These are phyloP conservation scores for Aspergillus wentii DNA, from an alignment of 495 filamentous ascomycete species.

Conservation along the genomic window DNA sequence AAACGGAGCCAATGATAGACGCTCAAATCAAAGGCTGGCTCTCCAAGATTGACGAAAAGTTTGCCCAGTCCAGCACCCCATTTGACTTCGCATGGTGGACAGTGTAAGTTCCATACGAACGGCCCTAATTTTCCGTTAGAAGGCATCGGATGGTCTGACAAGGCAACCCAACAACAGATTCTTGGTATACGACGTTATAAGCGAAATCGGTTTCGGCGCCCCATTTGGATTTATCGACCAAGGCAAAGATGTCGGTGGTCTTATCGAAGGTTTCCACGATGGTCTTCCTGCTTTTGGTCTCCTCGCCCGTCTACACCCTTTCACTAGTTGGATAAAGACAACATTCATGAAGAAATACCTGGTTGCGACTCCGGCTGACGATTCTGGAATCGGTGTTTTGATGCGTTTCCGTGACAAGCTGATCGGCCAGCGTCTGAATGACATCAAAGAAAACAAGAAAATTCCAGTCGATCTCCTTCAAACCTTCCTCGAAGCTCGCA, in stretches of 20 bases:
- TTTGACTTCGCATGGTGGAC: conserved; percentile 52
- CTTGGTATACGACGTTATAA: conserved; percentile 61
- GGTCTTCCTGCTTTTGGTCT: conserved; percentile 45
- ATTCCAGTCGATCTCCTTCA: conserved; percentile 21
- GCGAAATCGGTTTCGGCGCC: conserved; percentile 57
- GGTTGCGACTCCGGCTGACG: conserved; percentile 50
- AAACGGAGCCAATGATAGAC: conserved; percentile 51
- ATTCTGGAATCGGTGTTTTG: conserved; percentile 35
- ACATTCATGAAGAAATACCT: conserved; percentile 51
- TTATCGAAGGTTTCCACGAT: conserved; percentile 49
- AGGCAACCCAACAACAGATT: no score
- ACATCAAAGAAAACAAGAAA: conserved; percentile 22
- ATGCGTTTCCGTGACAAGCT: conserved; percentile 49
- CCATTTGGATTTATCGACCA: conserved; percentile 57
- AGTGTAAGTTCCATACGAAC: conserved; percentile 37
- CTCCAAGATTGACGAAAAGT: conserved; percentile 34
- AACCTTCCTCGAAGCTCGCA: conserved; percentile 40
- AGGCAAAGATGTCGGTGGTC: conserved; percentile 51
- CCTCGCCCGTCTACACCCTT: conserved; percentile 45
- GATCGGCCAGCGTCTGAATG: conserved; percentile 30
- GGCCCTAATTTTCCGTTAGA: no score
- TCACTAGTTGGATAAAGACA: conserved; percentile 48
- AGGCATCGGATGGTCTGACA: no score
- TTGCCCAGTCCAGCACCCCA: conserved; percentile 32
- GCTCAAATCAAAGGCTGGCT: conserved; percentile 39